A percentile compares a stretch with the other conserved stretches of the same genome.
These are phyloP conservation scores for Tolypocladium tundrense DNA, from an alignment of 2,329 filamentous ascomycete species.

Conservation along the genomic window DNA sequence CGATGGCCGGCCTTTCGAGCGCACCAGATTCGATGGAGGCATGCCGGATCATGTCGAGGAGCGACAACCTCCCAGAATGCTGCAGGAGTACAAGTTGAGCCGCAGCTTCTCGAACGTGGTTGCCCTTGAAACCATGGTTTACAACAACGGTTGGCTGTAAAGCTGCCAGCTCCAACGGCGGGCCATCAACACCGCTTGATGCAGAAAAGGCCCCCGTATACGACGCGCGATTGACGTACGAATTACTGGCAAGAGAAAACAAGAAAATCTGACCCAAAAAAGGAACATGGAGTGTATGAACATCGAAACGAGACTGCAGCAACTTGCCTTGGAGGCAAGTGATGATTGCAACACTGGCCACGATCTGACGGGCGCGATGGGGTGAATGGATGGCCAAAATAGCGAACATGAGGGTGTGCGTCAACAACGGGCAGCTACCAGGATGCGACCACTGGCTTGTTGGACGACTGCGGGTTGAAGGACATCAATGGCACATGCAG, in stretches of 20 bases:
- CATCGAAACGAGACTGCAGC: background rate
- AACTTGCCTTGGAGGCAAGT: background rate
- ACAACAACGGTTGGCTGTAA: slow-evolving; percentile 1
- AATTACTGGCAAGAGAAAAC: background rate
- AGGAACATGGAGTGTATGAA: background rate
- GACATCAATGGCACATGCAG: too few species aligned
- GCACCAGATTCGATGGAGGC: slow-evolving; percentile 4
- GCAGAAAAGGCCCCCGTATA: background rate
- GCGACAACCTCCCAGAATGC: slow-evolving; percentile 4
- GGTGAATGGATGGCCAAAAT: background rate
- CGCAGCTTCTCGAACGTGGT: background rate
- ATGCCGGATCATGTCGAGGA: slow-evolving; percentile 11
- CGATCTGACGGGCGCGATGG: background rate
- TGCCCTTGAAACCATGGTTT: background rate
- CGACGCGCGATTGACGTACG: background rate
- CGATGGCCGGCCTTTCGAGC: background rate
- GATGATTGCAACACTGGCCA: background rate
- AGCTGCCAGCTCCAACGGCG: background rate
- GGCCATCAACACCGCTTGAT: background rate
- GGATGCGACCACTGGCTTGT: background rate
- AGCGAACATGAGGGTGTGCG: background rate
- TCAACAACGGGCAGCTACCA: background rate
- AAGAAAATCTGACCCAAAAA: background rate
- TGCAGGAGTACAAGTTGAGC: background rate
- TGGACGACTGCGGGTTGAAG: background rate